These are phyloP conservation scores for Exidia glandulosa DNA, from an alignment of 768 basidiomycete genomes.

Conservation along the genomic window DNA sequence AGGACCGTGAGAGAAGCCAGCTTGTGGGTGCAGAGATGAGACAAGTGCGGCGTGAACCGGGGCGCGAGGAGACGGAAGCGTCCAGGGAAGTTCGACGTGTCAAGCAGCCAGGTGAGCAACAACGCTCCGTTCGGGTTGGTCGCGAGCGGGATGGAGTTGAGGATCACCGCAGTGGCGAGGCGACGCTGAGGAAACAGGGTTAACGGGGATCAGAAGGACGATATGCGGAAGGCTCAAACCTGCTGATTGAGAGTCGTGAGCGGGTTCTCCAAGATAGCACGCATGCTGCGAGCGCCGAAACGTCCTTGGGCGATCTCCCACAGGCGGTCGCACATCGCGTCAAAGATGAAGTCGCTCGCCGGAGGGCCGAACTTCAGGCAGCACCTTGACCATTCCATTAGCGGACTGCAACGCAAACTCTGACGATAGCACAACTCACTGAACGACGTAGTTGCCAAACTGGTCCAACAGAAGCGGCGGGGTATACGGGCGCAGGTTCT, in stretches of 20 bases:
- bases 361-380: conserved; percentile 86
- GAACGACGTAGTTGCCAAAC: conserved; percentile 87
- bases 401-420: background rate
- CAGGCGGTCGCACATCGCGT: conserved; percentile 94
- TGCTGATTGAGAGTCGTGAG: conserved; percentile 82
- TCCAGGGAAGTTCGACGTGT: conserved; percentile 90
- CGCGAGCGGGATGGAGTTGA: conserved; percentile 95
- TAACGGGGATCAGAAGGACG: too few relatives aligned
- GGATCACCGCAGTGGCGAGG: conserved; percentile 84
- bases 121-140: conserved; percentile 97
- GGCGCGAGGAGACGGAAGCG: conserved; percentile 90
- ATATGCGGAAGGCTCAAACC: too few relatives aligned
- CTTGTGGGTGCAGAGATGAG: conserved; percentile 96
- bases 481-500: conserved; percentile 80
- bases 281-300: conserved; percentile 95
- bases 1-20: conserved; percentile 90
- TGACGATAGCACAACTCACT: conserved; percentile 50
- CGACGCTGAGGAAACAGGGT: conserved; percentile 42
- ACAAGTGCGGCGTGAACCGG: conserved; percentile 91
- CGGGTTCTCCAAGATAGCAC: conserved; percentile 89
- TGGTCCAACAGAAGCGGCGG: conserved; percentile 92
- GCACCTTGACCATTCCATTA: conserved; percentile 37
- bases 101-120: conserved; percentile 91
- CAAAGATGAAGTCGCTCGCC: conserved; percentile 91
- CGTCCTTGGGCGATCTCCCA: conserved; percentile 98